Percentiles rank a stretch among this genome's conserved stretches.
Conservation (phyloP, 768 basidiomycete genomes). For the Phallus indusiatus region DNA sequence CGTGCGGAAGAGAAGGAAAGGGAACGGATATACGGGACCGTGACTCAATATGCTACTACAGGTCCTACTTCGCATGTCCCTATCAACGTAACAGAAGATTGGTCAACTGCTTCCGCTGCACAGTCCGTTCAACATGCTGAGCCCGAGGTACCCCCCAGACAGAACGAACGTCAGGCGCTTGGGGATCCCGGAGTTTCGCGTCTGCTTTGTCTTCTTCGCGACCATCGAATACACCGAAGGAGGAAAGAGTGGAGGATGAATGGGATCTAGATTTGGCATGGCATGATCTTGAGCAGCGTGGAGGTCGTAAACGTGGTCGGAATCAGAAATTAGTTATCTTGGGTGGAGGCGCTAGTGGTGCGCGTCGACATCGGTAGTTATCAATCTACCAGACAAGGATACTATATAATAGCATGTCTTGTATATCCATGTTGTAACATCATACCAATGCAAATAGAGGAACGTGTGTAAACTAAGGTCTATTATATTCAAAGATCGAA, state of each 20-base stretch:
- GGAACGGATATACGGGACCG: conserved; percentile 20
- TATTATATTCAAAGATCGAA: neutral
- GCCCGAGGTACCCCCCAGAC: no score
- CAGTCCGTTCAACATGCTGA: neutral
- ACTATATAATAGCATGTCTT: neutral
- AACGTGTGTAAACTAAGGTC: neutral
- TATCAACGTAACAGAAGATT: conserved; percentile 15
- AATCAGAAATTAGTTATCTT: conserved; percentile 59
- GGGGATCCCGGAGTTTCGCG: conserved; percentile 78
- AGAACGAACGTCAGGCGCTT: conserved; percentile 37
- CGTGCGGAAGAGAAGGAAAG: conserved; percentile 69
- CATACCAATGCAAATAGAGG: neutral
- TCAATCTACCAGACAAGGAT: neutral
- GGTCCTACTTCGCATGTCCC: conserved; percentile 11
- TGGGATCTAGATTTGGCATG: conserved; percentile 75
- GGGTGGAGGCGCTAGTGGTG: conserved; percentile 36
- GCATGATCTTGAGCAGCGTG: conserved; percentile 65
- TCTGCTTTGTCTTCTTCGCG: conserved; percentile 54
- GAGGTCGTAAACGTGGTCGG: conserved; percentile 43
- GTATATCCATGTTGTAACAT: neutral
- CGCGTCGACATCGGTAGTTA: neutral
- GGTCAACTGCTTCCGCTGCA: conserved; percentile 2
- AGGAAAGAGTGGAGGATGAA: conserved; percentile 39
- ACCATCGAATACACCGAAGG: conserved; percentile 16
- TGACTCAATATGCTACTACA: conserved; percentile 13